Evolutionary conservation across 768 basidiomycete species (phyloP).

Genomic region (Tephrocybe sp.): DNA sequence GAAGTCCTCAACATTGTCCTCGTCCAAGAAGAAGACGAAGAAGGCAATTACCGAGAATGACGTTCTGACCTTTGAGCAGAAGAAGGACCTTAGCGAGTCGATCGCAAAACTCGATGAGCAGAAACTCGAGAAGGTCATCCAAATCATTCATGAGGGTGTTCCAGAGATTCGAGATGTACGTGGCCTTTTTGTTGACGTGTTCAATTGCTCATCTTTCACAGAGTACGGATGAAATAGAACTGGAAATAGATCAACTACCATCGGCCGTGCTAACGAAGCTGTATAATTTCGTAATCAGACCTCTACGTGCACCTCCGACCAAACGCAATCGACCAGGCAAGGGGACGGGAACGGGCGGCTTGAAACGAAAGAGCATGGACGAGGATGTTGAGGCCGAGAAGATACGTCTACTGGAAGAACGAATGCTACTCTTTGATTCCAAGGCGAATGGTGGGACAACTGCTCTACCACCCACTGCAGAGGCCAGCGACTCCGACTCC

Average conservation of each 20-base stretch:
- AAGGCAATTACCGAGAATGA: constrained; percentile 75
- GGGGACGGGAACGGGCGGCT: constrained; percentile 84
- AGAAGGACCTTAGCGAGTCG: constrained; percentile 96
- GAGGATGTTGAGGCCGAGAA: constrained; percentile 96
- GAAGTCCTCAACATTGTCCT: constrained; percentile 34
- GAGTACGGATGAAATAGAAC: constrained; percentile 97
- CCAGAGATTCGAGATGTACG: constrained; percentile 93
- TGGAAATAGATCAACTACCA: constrained; percentile 94
- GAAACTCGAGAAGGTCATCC: constrained; percentile 87
- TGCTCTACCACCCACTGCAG: constrained; percentile 38
- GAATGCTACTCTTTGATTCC: constrained; percentile 81
- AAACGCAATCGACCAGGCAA: constrained; percentile 69
- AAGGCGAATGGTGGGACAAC: constrained; percentile 39
- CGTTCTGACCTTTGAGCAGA: constrained; percentile 91
- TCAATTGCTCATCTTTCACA: constrained; percentile 31
- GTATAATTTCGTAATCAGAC: constrained; percentile 93
- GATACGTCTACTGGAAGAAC: constrained; percentile 87
- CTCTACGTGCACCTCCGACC: constrained; percentile 64
- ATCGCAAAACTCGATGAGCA: constrained; percentile 83
- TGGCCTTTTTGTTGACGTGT: constrained; percentile 9
- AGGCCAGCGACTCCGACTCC: constrained; percentile 78
- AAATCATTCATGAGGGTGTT: constrained; percentile 92
- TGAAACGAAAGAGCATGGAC: constrained; percentile 95
- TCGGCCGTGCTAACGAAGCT: constrained; percentile 85
- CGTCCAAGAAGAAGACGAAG: constrained; percentile 62